phyloP scores from a whole-genome alignment of 371 early-diverging fungal species.

The Rhizomucor miehei region DNA sequence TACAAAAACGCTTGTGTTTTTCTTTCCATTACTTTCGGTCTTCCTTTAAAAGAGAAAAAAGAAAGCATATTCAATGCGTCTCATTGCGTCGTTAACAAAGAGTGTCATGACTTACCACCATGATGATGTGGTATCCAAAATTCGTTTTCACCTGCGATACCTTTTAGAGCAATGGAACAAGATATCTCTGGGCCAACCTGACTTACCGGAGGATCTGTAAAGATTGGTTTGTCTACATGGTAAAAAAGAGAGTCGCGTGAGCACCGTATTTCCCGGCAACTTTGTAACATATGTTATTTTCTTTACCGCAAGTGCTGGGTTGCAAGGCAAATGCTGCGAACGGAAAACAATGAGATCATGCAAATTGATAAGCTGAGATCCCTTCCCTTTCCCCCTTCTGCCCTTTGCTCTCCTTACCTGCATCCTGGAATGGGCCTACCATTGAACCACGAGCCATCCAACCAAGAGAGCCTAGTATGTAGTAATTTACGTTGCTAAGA shows the following conservation, averaged over 20 bases:
- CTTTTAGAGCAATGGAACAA: background rate
- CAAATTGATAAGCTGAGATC: background rate
- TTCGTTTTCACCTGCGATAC: slow-evolving; percentile 38
- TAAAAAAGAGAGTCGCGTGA: slow-evolving; percentile 1
- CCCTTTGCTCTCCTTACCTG: slow-evolving; percentile 29
- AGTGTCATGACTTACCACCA: slow-evolving; percentile 66
- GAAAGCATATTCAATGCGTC: background rate
- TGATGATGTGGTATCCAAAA: slow-evolving; percentile 84
- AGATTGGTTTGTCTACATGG: slow-evolving; percentile 63
- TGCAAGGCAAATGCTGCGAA: slow-evolving; percentile 71
- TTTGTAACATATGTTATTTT: background rate
- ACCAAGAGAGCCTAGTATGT: slow-evolving; percentile 56
- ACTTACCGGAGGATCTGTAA: slow-evolving; percentile 71
- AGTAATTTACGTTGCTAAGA: background rate
- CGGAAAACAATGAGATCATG: background rate
- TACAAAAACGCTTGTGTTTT: background rate
- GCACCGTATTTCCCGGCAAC: background rate
- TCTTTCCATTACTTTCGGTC: background rate
- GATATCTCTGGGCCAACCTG: background rate
- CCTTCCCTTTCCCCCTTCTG: background rate
- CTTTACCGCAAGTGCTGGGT: slow-evolving; percentile 63
- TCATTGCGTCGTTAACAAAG: background rate
- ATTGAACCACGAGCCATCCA: slow-evolving; percentile 88
- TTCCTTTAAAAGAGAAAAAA: background rate
- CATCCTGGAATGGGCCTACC: slow-evolving; percentile 91